Base-by-base conservation (phyloP, 1,284 basidiomycete species). In the Ustilago esculenta region DNA sequence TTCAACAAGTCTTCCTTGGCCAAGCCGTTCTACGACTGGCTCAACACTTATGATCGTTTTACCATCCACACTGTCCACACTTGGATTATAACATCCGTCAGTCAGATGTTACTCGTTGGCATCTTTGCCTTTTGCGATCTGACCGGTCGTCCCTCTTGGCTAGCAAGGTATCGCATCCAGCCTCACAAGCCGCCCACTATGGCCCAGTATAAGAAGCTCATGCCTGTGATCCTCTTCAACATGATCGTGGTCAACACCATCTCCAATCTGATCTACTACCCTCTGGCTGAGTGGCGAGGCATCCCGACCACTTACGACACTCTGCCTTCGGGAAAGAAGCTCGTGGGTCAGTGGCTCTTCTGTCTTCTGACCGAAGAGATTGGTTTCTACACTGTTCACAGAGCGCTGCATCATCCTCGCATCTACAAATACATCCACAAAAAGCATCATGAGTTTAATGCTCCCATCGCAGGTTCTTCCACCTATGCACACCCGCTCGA, bases 311-410 rank as follows among this genome's bases (percentile, higher is more conserved):
- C 44, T 14, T 46, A 46, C 44, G 44, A 46, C 21, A 27, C 44
- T 7, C 33, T 46, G 15, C 44, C 44, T 27, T 46, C 44, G 2
- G 44, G 44, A 32, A 46, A 46, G 20, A 35, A 9, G 33, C 33
- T 46, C 17, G 44, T 46, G 18, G 44, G 33, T 17, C 44, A 46
- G 33, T 46, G 44, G 44, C 44, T 46, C 34, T 14, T 46, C 33
- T 46, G 44, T 25, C 44, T 46, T 23, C 20, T 48, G 18, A 25
- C 21, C 15, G 45, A 34, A 21, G 45, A 47, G n/a, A 23, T 47
- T 9, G 45, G 45, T 17, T 47, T 47, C 27, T 47, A 20, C 35
- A 8, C 23, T 14, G 18, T 47, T 18, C 45, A 47, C 15, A 34
- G 45, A 7, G 23, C 23, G 8, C 24, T 47, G 11, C 45, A 47